Conservation (phyloP, 1,284 basidiomycete species). For the Ceratobasidium sp. region DNA sequence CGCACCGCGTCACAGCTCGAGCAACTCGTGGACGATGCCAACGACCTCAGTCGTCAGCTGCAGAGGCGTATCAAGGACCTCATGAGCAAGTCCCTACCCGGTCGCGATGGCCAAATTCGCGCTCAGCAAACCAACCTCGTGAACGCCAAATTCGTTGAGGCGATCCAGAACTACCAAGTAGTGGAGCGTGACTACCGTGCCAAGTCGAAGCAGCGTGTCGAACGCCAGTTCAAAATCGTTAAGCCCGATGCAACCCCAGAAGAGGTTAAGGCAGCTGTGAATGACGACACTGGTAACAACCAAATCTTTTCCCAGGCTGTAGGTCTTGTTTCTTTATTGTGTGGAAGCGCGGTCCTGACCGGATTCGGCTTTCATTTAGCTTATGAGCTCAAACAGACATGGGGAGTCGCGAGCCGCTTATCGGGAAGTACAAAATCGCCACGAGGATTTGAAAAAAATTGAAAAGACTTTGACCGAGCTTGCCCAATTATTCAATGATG, state of each 20-base stretch:
- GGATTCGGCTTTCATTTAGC: slow-evolving; percentile 52
- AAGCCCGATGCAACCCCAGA: slow-evolving; percentile 70
- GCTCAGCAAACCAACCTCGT: slow-evolving; percentile 85
- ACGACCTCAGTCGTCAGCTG: slow-evolving; percentile 77
- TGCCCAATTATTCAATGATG: slow-evolving; percentile 71
- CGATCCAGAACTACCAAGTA: slow-evolving; percentile 88
- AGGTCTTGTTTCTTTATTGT: slow-evolving; percentile 49
- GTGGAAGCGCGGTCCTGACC: neutral
- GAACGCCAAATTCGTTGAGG: slow-evolving; percentile 86
- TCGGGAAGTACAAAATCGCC: slow-evolving; percentile 70
- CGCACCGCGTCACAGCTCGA: slow-evolving; percentile 76
- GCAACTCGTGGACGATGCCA: slow-evolving; percentile 82
- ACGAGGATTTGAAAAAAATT: slow-evolving; percentile 71
- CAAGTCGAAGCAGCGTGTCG: slow-evolving; percentile 94
- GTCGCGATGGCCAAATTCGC: slow-evolving; percentile 83
- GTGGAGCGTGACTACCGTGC: slow-evolving; percentile 94
- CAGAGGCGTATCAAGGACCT: slow-evolving; percentile 85
- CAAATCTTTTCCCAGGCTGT: slow-evolving; percentile 71
- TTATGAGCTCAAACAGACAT: slow-evolving; percentile 68
- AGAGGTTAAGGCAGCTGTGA: slow-evolving; percentile 67
- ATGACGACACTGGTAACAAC: slow-evolving; percentile 62
- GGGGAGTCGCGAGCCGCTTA: slow-evolving; percentile 69
- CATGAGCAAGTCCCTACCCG: slow-evolving; percentile 77
- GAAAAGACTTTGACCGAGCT: slow-evolving; percentile 72
- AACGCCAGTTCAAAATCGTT: slow-evolving; percentile 94